A percentile compares a stretch with the other conserved stretches of the same genome.
Conservation (phyloP, 345 rosid species). For the Euphorbia tirucalli region DNA sequence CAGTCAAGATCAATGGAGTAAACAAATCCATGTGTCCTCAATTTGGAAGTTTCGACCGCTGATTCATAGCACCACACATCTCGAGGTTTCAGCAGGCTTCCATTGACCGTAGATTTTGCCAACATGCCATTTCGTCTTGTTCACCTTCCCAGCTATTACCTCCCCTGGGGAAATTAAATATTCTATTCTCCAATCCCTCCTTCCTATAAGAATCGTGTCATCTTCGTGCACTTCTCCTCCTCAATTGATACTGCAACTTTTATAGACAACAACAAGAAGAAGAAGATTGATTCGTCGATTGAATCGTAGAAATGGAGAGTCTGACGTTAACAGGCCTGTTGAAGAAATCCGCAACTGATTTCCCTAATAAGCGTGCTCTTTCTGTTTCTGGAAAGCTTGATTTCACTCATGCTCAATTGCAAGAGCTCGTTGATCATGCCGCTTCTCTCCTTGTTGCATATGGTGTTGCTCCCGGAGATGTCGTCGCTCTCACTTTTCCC, state of each 20-base stretch:
- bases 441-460: slow-evolving; percentile 49
- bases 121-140: not conserved
- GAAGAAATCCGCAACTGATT: slow-evolving; percentile 40
- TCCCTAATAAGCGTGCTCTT: slow-evolving; percentile 41
- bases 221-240: not conserved
- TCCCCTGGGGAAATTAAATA: not conserved
- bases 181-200: not conserved
- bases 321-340: slow-evolving; percentile 45
- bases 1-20: not conserved
- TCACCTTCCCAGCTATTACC: slow-evolving; percentile 5
- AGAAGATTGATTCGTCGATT: not conserved
- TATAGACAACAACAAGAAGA: no score
- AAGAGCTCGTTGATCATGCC: slow-evolving; percentile 47
- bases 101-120: not conserved
- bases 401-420: slow-evolving; percentile 40
- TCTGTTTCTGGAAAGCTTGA: slow-evolving; percentile 45
- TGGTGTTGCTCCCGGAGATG: slow-evolving; percentile 54
- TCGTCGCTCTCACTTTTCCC: slow-evolving; percentile 64
- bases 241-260: not conserved
- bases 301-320: slow-evolving; percentile 30
- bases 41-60: not conserved
- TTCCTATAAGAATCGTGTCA: not conserved
- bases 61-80: not conserved
- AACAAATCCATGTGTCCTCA: not conserved
- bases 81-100: not conserved